Evolutionary conservation across 2,329 filamentous ascomycete species (phyloP).

Genomic region (Aciculosporium take): DNA sequence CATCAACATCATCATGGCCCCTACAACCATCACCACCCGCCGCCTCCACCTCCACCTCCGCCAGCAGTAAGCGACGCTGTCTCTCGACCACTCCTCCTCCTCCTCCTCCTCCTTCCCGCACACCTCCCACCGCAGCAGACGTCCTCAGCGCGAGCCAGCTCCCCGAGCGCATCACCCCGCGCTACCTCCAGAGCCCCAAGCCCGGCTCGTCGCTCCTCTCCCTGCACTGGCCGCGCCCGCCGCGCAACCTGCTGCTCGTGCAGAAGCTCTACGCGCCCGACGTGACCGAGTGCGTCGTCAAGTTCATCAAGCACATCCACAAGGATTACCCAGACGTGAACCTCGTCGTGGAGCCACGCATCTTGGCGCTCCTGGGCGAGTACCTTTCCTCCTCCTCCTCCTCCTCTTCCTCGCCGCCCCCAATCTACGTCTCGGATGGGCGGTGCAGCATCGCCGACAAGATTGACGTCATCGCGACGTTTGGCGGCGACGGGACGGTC

Average conservation of each 20-base stretch:
- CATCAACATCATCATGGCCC: background rate
- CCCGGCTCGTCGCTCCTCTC: slow-evolving; percentile 39
- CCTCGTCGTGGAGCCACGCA: slow-evolving; percentile 66
- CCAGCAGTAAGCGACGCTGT: slow-evolving; percentile 14
- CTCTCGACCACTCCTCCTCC: slow-evolving; percentile 35
- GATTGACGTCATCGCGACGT: slow-evolving; percentile 76
- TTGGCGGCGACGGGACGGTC: slow-evolving; percentile 60
- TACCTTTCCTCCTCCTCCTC: slow-evolving; percentile 54
- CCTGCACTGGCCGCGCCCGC: slow-evolving; percentile 39
- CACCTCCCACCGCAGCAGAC: slow-evolving; percentile 22
- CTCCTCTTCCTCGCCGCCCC: too few relatives aligned
- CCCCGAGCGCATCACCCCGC: slow-evolving; percentile 20
- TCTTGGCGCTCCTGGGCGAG: slow-evolving; percentile 58
- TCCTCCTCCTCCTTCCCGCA: slow-evolving; percentile 26
- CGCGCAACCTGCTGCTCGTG: slow-evolving; percentile 42
- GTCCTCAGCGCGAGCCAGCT: slow-evolving; percentile 20
- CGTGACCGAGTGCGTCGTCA: slow-evolving; percentile 36
- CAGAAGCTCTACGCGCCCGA: slow-evolving; percentile 43
- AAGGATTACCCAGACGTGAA: slow-evolving; percentile 68
- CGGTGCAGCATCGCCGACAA: slow-evolving; percentile 53
- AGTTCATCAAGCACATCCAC: slow-evolving; percentile 57
- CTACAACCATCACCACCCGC: background rate
- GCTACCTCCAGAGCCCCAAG: slow-evolving; percentile 26
- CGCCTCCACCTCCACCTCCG: background rate
- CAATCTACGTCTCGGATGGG: slow-evolving; percentile 48